Evolutionary conservation across 163 green algal genomes (phyloP).

Genomic region (Chlorella variabilis): DNA sequence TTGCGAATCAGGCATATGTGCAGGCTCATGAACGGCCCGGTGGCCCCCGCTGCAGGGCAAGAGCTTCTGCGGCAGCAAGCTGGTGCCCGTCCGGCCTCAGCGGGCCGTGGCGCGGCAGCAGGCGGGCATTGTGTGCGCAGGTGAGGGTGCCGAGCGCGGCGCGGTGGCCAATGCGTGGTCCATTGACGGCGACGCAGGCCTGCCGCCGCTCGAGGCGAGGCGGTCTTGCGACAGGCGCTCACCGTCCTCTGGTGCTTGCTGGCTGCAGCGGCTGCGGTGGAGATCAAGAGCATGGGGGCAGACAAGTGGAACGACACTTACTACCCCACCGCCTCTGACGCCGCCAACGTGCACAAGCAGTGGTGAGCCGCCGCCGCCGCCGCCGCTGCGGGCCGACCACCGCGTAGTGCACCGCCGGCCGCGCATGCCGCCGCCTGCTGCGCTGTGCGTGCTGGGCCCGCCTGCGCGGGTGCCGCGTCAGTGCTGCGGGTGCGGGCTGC

Average conservation of each 20-base stretch:
- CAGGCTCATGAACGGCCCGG: not conserved
- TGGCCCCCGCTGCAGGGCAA: conserved; percentile 3
- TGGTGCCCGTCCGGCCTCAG: not conserved
- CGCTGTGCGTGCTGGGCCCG: too few relatives aligned
- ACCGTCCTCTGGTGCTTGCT: too few relatives aligned
- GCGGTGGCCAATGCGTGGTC: conserved; percentile 14
- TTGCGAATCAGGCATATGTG: not conserved
- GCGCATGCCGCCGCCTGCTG: too few relatives aligned
- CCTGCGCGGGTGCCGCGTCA: too few relatives aligned
- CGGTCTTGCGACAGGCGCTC: not conserved
- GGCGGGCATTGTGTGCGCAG: conserved; percentile 36
- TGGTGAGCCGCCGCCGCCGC: conserved; percentile 63
- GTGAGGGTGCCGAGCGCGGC: not conserved
- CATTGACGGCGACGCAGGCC: not conserved
- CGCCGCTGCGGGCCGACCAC: too few relatives aligned
- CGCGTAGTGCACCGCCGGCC: too few relatives aligned
- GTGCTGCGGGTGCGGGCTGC: too few relatives aligned
- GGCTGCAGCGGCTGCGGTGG: conserved; percentile 22
- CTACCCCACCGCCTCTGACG: conserved; percentile 92
- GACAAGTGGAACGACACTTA: conserved; percentile 95
- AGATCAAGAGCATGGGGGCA: conserved; percentile 38
- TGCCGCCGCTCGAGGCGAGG: not conserved
- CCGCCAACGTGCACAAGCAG: conserved; percentile 80
- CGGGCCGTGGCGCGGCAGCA: conserved; percentile 32
- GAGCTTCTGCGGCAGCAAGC: conserved; percentile 11